Base-by-base conservation (phyloP, 2,329 filamentous ascomycete species). In the Xylariaceae sp. region DNA sequence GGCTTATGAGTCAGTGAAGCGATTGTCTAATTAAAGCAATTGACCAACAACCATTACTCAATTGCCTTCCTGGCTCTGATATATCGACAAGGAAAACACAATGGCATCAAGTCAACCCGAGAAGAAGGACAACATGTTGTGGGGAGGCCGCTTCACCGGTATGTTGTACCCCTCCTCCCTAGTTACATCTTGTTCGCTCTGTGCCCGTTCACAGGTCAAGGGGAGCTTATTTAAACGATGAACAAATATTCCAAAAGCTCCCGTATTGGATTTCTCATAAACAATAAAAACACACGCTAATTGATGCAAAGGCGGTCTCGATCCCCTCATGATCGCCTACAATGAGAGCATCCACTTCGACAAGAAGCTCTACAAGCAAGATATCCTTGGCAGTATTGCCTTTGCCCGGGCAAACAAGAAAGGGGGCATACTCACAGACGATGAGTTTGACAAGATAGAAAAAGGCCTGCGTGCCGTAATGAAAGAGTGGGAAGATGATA, bases 311-410 rank as follows among this genome's bases (percentile, higher is more conserved):
- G 86, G 87, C 71, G 85, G 79, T 54, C 79, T 91, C 52, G 87
- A 94, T 66, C 87, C 88, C 40, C 76, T 94, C 39, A 95, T 95
- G 88, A 76, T 82, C 47, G 74, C 85, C 52, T 95, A 91, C 73
- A 95, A 95, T 64, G 82, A 83, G 56, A 85, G 79, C 40, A 84
- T 95, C 53, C 80, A 79, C 61, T 90, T 85, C 65, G 89, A 95
- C 65, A 80, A 82, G 51, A 73, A 75, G 39, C 82, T 95, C 55
- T 87, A 88, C 69, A 80, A 81, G 46, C 79, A 93, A 62, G 88
- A 94, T 56, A 89, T 94, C 54, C 75, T 77, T 9, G 89, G 88
- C 52, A 83, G 77, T 44, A 86, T 94, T 51, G 87, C 88, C 11
- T 94, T 87, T 61, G 88, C 88, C 40, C 75, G 86, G 43, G 87